A percentile compares a stretch with the other conserved stretches of the same genome.
phyloP scores from a whole-genome alignment of 148 eudicot species.

The Rhododendron simsii region DNA sequence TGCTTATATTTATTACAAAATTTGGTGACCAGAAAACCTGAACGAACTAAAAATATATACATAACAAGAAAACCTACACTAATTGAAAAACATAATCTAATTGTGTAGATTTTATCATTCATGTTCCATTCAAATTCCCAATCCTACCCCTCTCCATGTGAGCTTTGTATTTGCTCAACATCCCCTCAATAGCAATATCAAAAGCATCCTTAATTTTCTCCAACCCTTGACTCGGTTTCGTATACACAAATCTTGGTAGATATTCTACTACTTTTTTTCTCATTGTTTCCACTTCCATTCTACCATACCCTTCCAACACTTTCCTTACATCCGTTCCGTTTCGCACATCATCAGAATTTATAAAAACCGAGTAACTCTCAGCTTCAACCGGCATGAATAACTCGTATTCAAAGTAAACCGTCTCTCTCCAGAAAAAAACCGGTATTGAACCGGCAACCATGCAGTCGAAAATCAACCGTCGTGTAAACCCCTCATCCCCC shows the following conservation, averaged over 20 bases:
- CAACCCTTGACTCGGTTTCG: background rate
- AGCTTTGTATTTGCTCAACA: background rate
- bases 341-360: background rate
- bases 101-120: background rate
- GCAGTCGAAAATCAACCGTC: slow-evolving; percentile 51
- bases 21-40: background rate
- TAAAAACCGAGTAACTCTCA: slow-evolving; percentile 56
- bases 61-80: too few species aligned
- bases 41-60: background rate
- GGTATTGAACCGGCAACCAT: slow-evolving; percentile 47
- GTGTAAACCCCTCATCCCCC: slow-evolving; percentile 43
- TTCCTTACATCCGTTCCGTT: background rate
- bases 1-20: too few species aligned
- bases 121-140: background rate
- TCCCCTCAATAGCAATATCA: background rate
- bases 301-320: background rate
- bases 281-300: background rate
- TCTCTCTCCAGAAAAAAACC: slow-evolving; percentile 54
- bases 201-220: background rate
- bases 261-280: background rate
- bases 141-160: background rate
- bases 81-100: background rate
- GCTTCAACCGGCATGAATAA: slow-evolving; percentile 75
- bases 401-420: slow-evolving; percentile 73
- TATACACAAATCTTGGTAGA: background rate